Base-by-base conservation (phyloP, 257 asterid genomes). In the Petunia secreta region DNA sequence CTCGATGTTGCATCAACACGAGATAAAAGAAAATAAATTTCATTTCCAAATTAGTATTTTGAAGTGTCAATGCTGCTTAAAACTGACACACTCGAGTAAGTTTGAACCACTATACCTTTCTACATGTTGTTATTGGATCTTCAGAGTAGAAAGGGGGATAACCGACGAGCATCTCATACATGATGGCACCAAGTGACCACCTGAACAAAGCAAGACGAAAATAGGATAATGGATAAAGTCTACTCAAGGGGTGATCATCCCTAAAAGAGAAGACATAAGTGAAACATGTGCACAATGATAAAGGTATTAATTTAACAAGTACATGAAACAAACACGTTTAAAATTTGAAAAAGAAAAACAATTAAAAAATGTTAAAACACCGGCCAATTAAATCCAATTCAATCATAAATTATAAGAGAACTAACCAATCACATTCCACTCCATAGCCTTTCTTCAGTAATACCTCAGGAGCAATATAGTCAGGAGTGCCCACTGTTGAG, bases 401-500 rank as follows among this genome's bases (percentile, higher is more conserved):
- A 41, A 75, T 54, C 64, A 14, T 25, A 64, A 73, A 76, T 7
- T 6, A 50, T 68, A 65, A 13, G 46, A 39, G 64, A 75, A 88
- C 97, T 87, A 76, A 92, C 97, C 98, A 94, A 75, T 94, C 98
- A 83, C 98, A 93, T 86, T 94, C 98, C 77, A 89, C 64, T 34
- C 98, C 92, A 68, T 94, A 91, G 57, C 98, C 98, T 88, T 86
- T 91, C 88, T 88, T 91, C 84, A 87, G 79, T 62, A 94, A 86
- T 63, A 93, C 97, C 87, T 94, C 98, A 37, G 98, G 98, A 87
- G 98, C 98, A 87, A 94, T 93, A 84, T 94, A 94, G 82, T 94
- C 98, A 63, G 98, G 98, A 4, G 98, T 94, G 68, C 98, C 98
- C 59, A 94, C 98, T 50, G 98, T 93, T 79, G 98, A 93, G 88